Conservation (phyloP, 1,284 basidiomycete genomes). For the Tilletia walkeri region DNA sequence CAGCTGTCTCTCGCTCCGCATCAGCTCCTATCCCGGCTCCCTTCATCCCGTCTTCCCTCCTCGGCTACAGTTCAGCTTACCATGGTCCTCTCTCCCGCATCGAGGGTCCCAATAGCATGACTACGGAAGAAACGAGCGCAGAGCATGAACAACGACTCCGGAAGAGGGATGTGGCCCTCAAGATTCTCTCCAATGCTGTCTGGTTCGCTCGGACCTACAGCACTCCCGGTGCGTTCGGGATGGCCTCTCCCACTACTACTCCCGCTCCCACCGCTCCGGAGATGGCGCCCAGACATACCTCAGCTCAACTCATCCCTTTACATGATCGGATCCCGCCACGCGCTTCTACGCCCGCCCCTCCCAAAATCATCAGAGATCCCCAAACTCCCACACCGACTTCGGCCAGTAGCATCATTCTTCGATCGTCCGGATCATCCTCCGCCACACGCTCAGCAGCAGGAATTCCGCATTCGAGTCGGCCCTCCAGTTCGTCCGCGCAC, state of each 20-base stretch:
- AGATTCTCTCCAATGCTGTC: conserved; percentile 43
- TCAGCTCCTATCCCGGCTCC: background rate
- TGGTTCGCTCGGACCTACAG: conserved; percentile 45
- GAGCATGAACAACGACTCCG: conserved; percentile 31
- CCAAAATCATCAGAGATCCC: too few relatives aligned
- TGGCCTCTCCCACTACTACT: background rate
- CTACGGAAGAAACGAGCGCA: background rate
- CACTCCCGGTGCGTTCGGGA: conserved; percentile 16
- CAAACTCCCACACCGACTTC: background rate
- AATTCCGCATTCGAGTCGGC: conserved; percentile 19
- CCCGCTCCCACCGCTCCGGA: background rate
- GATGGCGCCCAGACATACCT: background rate
- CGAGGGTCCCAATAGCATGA: conserved; percentile 17
- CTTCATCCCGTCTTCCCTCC: conserved; percentile 17
- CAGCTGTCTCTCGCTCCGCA: background rate
- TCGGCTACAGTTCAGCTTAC: conserved; percentile 19
- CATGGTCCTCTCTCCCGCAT: conserved; percentile 21
- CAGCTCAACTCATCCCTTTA: background rate
- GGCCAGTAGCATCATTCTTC: background rate
- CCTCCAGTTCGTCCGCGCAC: background rate
- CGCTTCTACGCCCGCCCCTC: background rate
- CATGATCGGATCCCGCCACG: background rate
- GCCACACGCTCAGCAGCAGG: background rate
- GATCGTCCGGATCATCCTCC: background rate
- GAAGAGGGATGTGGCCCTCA: conserved; percentile 46